phyloP scores from a whole-genome alignment of 495 filamentous ascomycete species.

The Beverwykella pulmonaria region DNA sequence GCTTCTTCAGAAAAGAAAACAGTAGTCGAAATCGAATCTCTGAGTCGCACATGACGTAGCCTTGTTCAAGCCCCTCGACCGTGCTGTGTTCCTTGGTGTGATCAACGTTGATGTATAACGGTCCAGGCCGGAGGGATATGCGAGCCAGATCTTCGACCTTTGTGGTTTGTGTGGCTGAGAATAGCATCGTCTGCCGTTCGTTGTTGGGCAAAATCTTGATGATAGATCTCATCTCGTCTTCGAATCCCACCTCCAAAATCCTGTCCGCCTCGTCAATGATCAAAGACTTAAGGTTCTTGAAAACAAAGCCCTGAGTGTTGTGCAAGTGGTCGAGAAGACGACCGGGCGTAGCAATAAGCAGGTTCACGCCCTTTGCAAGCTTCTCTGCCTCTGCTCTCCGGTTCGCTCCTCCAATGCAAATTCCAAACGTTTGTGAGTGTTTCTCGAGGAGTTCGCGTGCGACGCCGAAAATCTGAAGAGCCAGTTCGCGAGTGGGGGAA shows the following conservation, averaged over 20 bases:
- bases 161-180: conserved; percentile 96
- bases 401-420: conserved; percentile 95
- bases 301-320: conserved; percentile 85
- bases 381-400: conserved; percentile 90
- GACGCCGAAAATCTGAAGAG: conserved; percentile 94
- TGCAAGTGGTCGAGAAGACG: conserved; percentile 92
- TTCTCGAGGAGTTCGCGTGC: conserved; percentile 86
- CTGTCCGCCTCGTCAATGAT: conserved; percentile 93
- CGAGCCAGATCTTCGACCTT: conserved; percentile 96
- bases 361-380: conserved; percentile 88
- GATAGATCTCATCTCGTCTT: conserved; percentile 94
- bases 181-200: conserved; percentile 86
- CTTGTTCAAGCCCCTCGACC: conserved; percentile 90
- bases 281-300: conserved; percentile 86
- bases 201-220: conserved; percentile 91
- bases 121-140: conserved; percentile 88
- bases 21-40: conserved; percentile 93
- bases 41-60: conserved; percentile 89
- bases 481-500: conserved; percentile 85
- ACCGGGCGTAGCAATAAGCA: conserved; percentile 91
- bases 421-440: conserved; percentile 91
- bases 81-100: conserved; percentile 76
- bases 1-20: conserved; percentile 93
- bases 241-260: conserved; percentile 95
- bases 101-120: conserved; percentile 95